A percentile compares a stretch with the other conserved stretches of the same genome.
Evolutionary conservation across 1,139 yeast species (phyloP).

Genomic region (Yamadazyma buinensis): DNA sequence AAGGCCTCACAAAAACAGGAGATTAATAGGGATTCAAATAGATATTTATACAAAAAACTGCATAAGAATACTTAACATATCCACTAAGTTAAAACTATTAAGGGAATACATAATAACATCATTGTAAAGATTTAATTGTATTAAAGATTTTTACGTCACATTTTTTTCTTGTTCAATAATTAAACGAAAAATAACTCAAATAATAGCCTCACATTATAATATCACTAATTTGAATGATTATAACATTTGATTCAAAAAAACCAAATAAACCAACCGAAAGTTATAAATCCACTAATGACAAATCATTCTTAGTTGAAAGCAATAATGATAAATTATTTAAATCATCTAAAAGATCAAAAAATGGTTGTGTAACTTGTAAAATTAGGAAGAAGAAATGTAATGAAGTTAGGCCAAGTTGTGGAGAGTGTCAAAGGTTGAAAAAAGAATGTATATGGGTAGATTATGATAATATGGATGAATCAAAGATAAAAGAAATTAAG

Average conservation of each 20-base stretch:
- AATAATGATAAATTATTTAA: constrained; percentile 4
- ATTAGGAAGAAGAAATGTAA: constrained; percentile 71
- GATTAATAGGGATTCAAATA: no score
- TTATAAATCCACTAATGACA: background rate
- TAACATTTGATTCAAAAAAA: constrained; percentile 13
- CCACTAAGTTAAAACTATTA: no score
- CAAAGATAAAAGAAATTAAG: constrained; percentile 9
- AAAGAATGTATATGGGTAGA: constrained; percentile 48
- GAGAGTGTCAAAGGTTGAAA: constrained; percentile 53
- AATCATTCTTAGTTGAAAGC: constrained; percentile 1
- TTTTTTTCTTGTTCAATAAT: no score
- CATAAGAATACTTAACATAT: no score
- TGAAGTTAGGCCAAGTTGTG: constrained; percentile 58
- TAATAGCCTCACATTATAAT: no score
- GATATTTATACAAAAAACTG: no score
- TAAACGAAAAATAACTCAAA: no score
- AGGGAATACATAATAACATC: no score
- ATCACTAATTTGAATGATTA: constrained; percentile 11
- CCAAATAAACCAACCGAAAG: background rate
- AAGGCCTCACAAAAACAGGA: no score
- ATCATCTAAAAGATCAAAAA: constrained; percentile 35
- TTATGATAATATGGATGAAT: constrained; percentile 14
- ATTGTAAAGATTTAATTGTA: no score
- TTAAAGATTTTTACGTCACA: no score
- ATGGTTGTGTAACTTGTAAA: constrained; percentile 71